A percentile compares a stretch with the other conserved stretches of the same genome.
phyloP scores from a whole-genome alignment of 768 basidiomycete genomes.

The Lenzites betulinus region DNA sequence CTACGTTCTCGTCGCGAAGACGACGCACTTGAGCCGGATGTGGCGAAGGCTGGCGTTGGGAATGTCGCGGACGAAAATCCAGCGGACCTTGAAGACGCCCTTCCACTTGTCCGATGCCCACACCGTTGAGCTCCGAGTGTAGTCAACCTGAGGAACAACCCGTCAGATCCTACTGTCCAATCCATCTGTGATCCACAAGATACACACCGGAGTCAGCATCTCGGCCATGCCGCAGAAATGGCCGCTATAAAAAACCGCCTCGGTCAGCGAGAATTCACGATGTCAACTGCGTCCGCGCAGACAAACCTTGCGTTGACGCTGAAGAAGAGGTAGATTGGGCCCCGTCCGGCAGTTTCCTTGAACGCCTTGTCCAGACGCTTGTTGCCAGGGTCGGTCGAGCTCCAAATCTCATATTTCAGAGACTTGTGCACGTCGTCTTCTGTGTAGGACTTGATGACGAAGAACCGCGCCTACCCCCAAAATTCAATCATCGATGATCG shows the following conservation, averaged over 20 bases:
- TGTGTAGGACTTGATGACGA: slow-evolving; percentile 99
- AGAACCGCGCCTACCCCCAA: slow-evolving; percentile 73
- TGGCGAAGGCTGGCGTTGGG: slow-evolving; percentile 88
- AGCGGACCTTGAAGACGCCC: slow-evolving; percentile 96
- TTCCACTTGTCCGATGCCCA: slow-evolving; percentile 99
- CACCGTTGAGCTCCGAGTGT: slow-evolving; percentile 91
- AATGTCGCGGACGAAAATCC: slow-evolving; percentile 97
- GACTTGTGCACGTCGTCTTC: slow-evolving; percentile 99
- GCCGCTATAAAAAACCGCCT: slow-evolving; percentile 50
- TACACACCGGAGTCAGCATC: slow-evolving; percentile 87
- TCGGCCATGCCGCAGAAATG: slow-evolving; percentile 99
- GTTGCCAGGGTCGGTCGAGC: slow-evolving; percentile 95
- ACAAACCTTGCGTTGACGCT: slow-evolving; percentile 87
- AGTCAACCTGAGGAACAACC: slow-evolving; percentile 65
- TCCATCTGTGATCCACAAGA: neutral
- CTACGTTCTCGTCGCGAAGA: neutral
- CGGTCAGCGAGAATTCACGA: neutral
- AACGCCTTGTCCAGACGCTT: slow-evolving; percentile 97
- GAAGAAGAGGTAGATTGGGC: slow-evolving; percentile 98
- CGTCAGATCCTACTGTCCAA: neutral
- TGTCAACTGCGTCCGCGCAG: neutral
- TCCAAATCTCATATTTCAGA: slow-evolving; percentile 97
- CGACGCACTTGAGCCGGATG: slow-evolving; percentile 77
- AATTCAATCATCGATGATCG: slow-evolving; percentile 11
- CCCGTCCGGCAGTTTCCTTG: slow-evolving; percentile 88